These are phyloP conservation scores for Casuarina cunninghamiana DNA, from an alignment of 306 rosid species.

Conservation along the genomic window DNA sequence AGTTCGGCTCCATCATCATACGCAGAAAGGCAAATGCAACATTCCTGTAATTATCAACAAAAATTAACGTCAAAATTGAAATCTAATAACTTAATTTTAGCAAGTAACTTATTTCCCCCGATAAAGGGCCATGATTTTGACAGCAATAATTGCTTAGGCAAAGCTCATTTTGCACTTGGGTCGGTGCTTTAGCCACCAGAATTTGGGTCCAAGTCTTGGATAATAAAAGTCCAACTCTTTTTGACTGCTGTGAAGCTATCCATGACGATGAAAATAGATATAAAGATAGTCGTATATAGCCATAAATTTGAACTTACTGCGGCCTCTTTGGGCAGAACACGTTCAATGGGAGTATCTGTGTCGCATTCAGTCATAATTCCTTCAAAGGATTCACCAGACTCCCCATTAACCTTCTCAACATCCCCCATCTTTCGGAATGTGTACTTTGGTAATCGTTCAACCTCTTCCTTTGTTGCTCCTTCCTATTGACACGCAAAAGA, in stretches of 20 bases:
- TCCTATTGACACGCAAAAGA: slow-evolving; percentile 55
- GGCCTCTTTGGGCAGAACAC: slow-evolving; percentile 52
- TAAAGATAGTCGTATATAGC: slow-evolving; percentile 6
- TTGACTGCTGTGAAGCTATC: slow-evolving; percentile 8
- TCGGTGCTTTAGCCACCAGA: not conserved
- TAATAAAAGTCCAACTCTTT: not conserved
- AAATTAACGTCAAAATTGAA: slow-evolving; percentile 21
- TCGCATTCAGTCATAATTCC: slow-evolving; percentile 65
- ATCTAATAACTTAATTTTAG: not conserved
- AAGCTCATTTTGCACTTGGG: not conserved
- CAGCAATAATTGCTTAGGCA: not conserved
- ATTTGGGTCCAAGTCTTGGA: slow-evolving; percentile 5
- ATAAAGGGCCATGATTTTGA: no score
- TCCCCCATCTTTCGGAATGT: slow-evolving; percentile 48
- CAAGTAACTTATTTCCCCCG: no score
- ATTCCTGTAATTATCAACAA: slow-evolving; percentile 58
- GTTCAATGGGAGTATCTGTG: slow-evolving; percentile 45
- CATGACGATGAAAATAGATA: slow-evolving; percentile 3
- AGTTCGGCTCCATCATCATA: slow-evolving; percentile 70
- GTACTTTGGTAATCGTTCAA: slow-evolving; percentile 72
- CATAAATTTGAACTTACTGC: slow-evolving; percentile 58
- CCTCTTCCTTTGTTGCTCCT: slow-evolving; percentile 88
- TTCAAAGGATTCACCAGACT: slow-evolving; percentile 53
- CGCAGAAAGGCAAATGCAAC: slow-evolving; percentile 73
- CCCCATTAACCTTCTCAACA: slow-evolving; percentile 42